Conservation (phyloP, 2,329 filamentous ascomycete genomes). For the Sporothrix inflata region DNA sequence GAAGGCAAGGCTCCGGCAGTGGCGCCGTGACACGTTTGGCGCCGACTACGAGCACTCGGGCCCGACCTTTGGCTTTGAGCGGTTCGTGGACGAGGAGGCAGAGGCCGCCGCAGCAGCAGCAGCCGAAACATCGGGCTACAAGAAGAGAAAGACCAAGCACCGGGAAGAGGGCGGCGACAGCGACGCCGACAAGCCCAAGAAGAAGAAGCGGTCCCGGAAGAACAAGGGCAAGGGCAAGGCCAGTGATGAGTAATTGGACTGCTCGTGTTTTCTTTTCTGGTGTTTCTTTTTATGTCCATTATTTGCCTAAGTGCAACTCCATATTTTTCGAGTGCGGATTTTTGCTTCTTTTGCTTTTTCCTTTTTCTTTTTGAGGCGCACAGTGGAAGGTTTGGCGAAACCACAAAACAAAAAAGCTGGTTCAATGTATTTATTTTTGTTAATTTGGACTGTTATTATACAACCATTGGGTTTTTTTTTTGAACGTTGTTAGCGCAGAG, state of each 20-base stretch:
- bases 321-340: neutral
- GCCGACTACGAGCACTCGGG: conserved; percentile 59
- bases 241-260: neutral
- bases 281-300: neutral
- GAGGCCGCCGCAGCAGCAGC: conserved; percentile 38
- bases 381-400: conserved; percentile 26
- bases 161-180: conserved; percentile 37
- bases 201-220: conserved; percentile 56
- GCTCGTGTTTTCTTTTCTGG: neutral
- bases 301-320: neutral
- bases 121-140: conserved; percentile 37
- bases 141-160: conserved; percentile 40
- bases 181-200: conserved; percentile 36
- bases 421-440: conserved; percentile 1
- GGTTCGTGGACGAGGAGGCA: conserved; percentile 30
- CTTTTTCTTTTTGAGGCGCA: conserved; percentile 11
- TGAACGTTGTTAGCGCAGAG: neutral
- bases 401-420: conserved; percentile 17
- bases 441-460: neutral
- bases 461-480: neutral
- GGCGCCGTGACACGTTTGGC: conserved; percentile 71
- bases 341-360: neutral
- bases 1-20: conserved; percentile 87
- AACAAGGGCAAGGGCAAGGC: conserved; percentile 34
- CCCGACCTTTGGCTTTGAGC: conserved; percentile 61